A percentile compares a stretch with the other conserved stretches of the same genome.
These are phyloP conservation scores for Trichoderma hamatum DNA, from an alignment of 2,329 filamentous ascomycete genomes.

Conservation along the genomic window DNA sequence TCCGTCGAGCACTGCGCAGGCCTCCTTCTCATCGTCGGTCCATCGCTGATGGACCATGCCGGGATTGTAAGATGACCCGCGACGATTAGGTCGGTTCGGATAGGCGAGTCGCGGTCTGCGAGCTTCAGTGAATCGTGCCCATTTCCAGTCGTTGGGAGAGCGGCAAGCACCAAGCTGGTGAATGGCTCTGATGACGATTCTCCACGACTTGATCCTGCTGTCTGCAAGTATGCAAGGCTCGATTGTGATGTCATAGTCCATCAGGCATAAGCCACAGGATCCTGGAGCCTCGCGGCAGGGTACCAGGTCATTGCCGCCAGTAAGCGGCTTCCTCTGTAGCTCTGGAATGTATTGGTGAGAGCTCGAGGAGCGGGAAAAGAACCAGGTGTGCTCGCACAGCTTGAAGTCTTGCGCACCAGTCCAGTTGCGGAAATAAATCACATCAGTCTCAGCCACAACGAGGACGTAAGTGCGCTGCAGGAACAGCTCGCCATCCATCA, in stretches of 20 bases:
- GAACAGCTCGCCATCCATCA: constrained; percentile 30
- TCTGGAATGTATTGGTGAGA: constrained; percentile 32
- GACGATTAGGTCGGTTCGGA: constrained; percentile 33
- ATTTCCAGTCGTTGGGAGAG: constrained; percentile 34
- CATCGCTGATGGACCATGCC: constrained; percentile 30
- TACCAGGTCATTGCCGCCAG: constrained; percentile 25
- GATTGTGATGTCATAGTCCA: constrained; percentile 34
- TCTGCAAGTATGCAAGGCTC: neutral
- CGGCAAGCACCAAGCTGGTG: constrained; percentile 33
- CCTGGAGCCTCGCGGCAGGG: constrained; percentile 29
- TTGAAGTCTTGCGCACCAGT: constrained; percentile 32
- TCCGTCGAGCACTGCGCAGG: constrained; percentile 5
- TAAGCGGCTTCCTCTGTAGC: constrained; percentile 26
- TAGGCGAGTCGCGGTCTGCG: constrained; percentile 31
- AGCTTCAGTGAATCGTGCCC: constrained; percentile 34
- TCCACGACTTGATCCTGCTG: constrained; percentile 17
- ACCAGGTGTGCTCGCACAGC: constrained; percentile 33
- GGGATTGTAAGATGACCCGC: constrained; percentile 29
- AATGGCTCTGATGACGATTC: constrained; percentile 29
- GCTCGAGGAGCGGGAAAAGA: constrained; percentile 30
- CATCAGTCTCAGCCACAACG: constrained; percentile 18
- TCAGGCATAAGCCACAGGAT: constrained; percentile 33
- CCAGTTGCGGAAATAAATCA: constrained; percentile 27
- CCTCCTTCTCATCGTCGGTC: constrained; percentile 24
- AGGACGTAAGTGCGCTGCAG: constrained; percentile 31